Evolutionary conservation across 805 yeast genomes (phyloP).

Genomic region (Blastobotrys muscicola): DNA sequence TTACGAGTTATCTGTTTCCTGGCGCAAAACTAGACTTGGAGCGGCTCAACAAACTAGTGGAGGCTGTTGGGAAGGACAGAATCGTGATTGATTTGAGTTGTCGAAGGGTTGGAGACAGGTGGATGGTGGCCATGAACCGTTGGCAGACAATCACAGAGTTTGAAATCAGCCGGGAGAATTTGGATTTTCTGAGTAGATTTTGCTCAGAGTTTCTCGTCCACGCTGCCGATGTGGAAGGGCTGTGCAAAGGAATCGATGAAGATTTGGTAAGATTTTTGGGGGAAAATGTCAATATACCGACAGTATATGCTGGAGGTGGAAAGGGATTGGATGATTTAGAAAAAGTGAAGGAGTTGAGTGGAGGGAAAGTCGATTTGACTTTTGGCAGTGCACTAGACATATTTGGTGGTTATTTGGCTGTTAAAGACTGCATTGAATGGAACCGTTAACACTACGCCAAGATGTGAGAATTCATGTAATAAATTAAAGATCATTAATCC

Average conservation of each 20-base stretch:
- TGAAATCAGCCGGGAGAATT: slow-evolving; percentile 43
- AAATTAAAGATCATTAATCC: too few species aligned
- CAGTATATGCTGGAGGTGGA: slow-evolving; percentile 98
- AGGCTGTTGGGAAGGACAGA: slow-evolving; percentile 49
- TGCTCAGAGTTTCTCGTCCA: slow-evolving; percentile 87
- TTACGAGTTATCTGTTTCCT: slow-evolving; percentile 87
- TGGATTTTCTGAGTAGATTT: slow-evolving; percentile 46
- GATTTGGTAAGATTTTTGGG: slow-evolving; percentile 61
- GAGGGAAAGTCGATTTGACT: slow-evolving; percentile 82
- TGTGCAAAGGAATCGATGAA: slow-evolving; percentile 87
- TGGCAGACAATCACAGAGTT: slow-evolving; percentile 87
- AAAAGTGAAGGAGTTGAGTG: slow-evolving; percentile 56
- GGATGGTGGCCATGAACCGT: slow-evolving; percentile 97
- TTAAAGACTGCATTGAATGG: slow-evolving; percentile 71
- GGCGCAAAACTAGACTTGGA: slow-evolving; percentile 42
- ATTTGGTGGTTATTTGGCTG: slow-evolving; percentile 86
- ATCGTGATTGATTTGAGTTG: slow-evolving; percentile 91
- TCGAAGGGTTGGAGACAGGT: slow-evolving; percentile 41
- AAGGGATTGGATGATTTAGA: slow-evolving; percentile 58
- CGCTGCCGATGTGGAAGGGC: slow-evolving; percentile 98
- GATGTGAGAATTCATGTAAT: too few species aligned
- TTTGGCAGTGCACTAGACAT: slow-evolving; percentile 90
- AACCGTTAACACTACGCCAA: too few species aligned
- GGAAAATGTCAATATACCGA: slow-evolving; percentile 67
- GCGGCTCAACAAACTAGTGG: slow-evolving; percentile 43